A percentile compares a stretch with the other conserved stretches of the same genome.
phyloP scores from a whole-genome alignment of 1,284 basidiomycete species.

The Pyrrhoderma noxium region DNA sequence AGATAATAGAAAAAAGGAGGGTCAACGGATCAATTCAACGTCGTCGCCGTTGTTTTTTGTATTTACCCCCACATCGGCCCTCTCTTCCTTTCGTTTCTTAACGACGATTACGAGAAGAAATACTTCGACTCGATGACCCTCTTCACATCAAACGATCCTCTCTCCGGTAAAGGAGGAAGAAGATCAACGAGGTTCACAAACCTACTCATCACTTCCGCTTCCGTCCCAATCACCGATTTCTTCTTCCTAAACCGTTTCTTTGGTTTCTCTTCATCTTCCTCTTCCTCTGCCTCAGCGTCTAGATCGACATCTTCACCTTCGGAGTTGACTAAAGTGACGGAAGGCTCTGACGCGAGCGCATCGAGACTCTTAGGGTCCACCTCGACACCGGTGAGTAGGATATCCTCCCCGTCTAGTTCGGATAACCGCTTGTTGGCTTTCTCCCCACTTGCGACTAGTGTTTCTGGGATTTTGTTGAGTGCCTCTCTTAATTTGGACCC shows the following conservation, averaged over 20 bases:
- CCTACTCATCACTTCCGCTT: slow-evolving; percentile 30
- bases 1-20: no score
- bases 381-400: background rate
- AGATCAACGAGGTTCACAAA: slow-evolving; percentile 76
- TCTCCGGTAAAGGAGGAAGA: slow-evolving; percentile 78
- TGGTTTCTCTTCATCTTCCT: background rate
- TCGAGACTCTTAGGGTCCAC: background rate
- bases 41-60: no score
- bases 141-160: slow-evolving; percentile 85
- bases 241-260: slow-evolving; percentile 19
- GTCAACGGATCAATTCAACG: no score
- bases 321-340: background rate
- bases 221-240: slow-evolving; percentile 17
- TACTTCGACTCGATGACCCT: slow-evolving; percentile 79
- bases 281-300: background rate
- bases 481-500: slow-evolving; percentile 19
- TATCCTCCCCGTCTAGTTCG: slow-evolving; percentile 15
- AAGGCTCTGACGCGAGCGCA: background rate
- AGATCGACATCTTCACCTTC: background rate
- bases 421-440: slow-evolving; percentile 26
- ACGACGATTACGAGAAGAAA: slow-evolving; percentile 92
- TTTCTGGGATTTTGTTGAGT: slow-evolving; percentile 36
- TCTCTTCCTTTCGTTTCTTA: no score
- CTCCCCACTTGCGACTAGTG: slow-evolving; percentile 34
- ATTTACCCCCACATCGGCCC: no score